These are phyloP conservation scores for Eucalyptus lansdowneana DNA, from an alignment of 345 rosid genomes.

Conservation along the genomic window DNA sequence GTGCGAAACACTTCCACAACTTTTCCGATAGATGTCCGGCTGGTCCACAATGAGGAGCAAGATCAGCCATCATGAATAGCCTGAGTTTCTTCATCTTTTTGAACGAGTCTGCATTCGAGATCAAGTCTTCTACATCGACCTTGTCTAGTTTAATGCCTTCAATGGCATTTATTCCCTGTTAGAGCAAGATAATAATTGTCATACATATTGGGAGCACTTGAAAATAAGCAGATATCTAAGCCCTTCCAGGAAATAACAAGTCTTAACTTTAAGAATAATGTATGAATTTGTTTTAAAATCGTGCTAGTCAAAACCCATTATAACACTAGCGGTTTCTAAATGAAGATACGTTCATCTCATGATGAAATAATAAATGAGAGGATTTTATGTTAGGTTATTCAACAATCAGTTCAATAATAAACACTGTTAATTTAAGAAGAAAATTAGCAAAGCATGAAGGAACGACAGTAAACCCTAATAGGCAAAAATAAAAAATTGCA, in stretches of 20 bases:
- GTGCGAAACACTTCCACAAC: background rate
- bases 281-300: background rate
- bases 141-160: background rate
- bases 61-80: background rate
- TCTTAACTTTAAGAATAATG: background rate
- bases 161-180: background rate
- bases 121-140: background rate
- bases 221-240: too few species aligned
- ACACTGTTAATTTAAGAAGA: background rate
- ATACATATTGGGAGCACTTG: too few species aligned
- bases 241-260: background rate
- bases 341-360: background rate
- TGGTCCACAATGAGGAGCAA: background rate
- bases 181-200: background rate
- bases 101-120: background rate
- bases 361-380: background rate
- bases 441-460: background rate
- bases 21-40: background rate
- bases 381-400: background rate
- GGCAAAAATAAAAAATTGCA: background rate
- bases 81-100: background rate
- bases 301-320: background rate
- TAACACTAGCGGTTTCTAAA: background rate
- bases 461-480: background rate
- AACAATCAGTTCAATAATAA: background rate